Evolutionary conservation across 352 stramenopile genomes (phyloP).

Genomic region (Phytophthora pseudosyringae): DNA sequence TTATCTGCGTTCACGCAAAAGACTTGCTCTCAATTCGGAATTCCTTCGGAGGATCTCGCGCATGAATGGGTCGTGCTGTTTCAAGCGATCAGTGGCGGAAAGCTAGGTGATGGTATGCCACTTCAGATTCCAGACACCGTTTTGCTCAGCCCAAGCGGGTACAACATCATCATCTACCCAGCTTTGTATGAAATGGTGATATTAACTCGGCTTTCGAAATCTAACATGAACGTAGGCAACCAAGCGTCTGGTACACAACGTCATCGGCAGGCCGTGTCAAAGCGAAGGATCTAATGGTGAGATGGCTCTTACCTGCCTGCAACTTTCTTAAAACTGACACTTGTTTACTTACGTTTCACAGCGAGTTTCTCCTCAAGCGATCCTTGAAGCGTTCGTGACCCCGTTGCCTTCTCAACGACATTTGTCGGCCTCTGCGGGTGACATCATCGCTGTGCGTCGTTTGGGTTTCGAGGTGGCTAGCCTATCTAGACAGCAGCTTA

Average conservation of each 20-base stretch:
- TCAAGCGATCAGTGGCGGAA: slow-evolving; percentile 46
- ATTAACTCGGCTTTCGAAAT: neutral
- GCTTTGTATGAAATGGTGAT: slow-evolving; percentile 5
- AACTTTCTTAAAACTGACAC: neutral
- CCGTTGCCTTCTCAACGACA: slow-evolving; percentile 7
- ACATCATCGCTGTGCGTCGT: slow-evolving; percentile 39
- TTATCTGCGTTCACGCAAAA: slow-evolving; percentile 47
- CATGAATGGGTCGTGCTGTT: slow-evolving; percentile 71
- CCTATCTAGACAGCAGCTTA: slow-evolving; percentile 35
- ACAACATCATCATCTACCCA: neutral
- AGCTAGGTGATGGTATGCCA: slow-evolving; percentile 27
- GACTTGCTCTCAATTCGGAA: slow-evolving; percentile 31
- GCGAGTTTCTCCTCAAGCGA: slow-evolving; percentile 48
- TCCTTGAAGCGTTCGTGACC: slow-evolving; percentile 41
- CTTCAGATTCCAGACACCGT: slow-evolving; percentile 67
- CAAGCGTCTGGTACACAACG: slow-evolving; percentile 68
- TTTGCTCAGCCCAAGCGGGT: slow-evolving; percentile 66
- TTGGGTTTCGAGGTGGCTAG: slow-evolving; percentile 42
- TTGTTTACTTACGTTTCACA: slow-evolving; percentile 18
- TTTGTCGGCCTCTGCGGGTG: neutral
- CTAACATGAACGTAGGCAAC: slow-evolving; percentile 37
- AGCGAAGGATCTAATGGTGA: slow-evolving; percentile 45
- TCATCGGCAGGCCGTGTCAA: slow-evolving; percentile 53
- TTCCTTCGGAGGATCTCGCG: slow-evolving; percentile 43
- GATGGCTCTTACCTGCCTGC: neutral